Base-by-base conservation (phyloP, 2,329 filamentous ascomycete genomes). In the Aspergillus viridinutans region DNA sequence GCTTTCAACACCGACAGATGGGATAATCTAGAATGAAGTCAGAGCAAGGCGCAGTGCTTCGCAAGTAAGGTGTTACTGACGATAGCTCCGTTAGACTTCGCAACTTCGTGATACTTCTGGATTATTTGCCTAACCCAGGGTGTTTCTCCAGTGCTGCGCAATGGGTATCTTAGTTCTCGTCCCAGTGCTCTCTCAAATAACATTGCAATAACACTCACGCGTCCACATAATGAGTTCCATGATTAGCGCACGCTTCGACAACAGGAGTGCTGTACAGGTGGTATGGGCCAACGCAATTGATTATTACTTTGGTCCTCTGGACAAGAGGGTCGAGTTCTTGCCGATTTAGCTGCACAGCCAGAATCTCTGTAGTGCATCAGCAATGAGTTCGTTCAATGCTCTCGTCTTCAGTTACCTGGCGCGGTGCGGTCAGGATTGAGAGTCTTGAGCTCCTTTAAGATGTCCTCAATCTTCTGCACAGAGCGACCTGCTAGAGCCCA, bases 401-500 rank as follows among this genome's bases (percentile, higher is more conserved):
- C 26, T 4, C 6, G 14, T 5, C 9, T 5, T 45, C 38, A 55
- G 75, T 67, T 82, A 90, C 88, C 84, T 68, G 92, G 91, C 53
- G 84, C 81, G 38, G 78, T 69, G 53, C 92, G 86, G 71, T 95
- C 86, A 2, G 86, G 79, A 69, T 89, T 89, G 57, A 89, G 67
- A 56, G 76, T 70, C 65, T 85, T 85, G 70, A 92, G 81, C 54
- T 90, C 85, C 53, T 85, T 78, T 7, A 86, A 84, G 10, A 97
- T 74, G 43, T 77, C 75, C 63, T 88, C 82, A 4, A 97, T 81
- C 73, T 96, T 96, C 50, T 80, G 77, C 50, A 81, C 78, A n/a
- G 90, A 92, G 26, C 92, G 88, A 29, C 92, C 92, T 49, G 91
- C 90, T 55, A 97, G 80, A 14, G 90, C 92, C 92, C 92, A 97